These are phyloP conservation scores for Novymonas esmeraldas DNA, from an alignment of 208 protist species.

Conservation along the genomic window DNA sequence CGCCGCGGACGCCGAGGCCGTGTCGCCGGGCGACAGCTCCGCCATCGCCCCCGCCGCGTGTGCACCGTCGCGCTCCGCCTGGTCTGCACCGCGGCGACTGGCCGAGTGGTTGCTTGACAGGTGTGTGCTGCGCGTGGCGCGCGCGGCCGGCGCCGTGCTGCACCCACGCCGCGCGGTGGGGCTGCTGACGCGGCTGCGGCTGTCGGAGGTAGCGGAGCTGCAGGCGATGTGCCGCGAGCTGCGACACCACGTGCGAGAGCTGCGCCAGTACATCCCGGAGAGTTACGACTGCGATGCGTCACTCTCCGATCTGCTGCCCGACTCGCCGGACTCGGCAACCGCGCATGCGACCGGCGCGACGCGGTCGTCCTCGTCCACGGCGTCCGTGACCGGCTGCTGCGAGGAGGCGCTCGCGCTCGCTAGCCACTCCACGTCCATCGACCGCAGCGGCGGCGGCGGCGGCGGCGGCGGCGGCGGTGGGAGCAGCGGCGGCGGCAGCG, in stretches of 20 bases:
- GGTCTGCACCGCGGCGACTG: no score
- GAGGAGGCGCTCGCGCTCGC: background rate
- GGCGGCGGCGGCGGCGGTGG: no score
- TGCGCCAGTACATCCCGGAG: constrained; percentile 17
- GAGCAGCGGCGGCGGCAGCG: no score
- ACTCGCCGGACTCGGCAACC: background rate
- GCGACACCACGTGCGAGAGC: constrained; percentile 9
- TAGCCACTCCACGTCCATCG: background rate
- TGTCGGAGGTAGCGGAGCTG: constrained; percentile 20
- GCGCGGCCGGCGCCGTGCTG: no score
- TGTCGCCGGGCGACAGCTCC: no score
- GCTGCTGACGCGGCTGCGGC: constrained; percentile 1
- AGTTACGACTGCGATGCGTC: constrained; percentile 11
- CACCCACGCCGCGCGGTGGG: no score
- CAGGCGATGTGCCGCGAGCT: constrained; percentile 19
- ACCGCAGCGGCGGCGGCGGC: background rate
- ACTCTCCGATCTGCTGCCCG: background rate
- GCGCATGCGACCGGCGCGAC: background rate
- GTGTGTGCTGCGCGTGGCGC: no score
- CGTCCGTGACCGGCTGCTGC: background rate
- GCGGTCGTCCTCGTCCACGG: background rate
- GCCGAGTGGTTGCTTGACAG: no score
- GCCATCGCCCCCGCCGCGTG: no score
- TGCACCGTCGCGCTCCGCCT: no score
- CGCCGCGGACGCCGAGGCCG: no score